Percentiles rank a stretch among this genome's conserved stretches.
Conservation (phyloP, 2,329 filamentous ascomycete species). For the Clonostachys chloroleuca region DNA sequence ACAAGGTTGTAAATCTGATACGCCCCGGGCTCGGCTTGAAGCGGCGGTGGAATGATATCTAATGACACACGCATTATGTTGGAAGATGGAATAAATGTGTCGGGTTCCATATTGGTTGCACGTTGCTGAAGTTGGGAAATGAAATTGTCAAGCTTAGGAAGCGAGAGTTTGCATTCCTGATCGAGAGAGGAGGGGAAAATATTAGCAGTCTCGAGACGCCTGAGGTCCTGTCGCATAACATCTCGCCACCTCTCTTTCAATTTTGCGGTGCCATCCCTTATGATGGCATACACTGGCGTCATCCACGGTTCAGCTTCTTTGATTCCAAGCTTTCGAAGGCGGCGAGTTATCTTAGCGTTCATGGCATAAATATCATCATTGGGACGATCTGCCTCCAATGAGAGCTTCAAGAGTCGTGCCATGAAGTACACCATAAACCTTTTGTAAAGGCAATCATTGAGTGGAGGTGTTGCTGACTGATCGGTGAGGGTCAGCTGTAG, state of each 20-base stretch:
- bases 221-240: background rate
- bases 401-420: constrained; percentile 18
- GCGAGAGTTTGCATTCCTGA: background rate
- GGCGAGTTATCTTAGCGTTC: constrained; percentile 35
- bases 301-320: constrained; percentile 3
- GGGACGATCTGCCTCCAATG: constrained; percentile 6
- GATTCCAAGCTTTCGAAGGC: constrained; percentile 30
- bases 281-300: background rate
- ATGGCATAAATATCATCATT: constrained; percentile 27
- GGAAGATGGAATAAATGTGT: background rate
- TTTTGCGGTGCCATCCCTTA: background rate
- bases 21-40: background rate
- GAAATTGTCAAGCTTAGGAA: background rate
- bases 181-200: background rate
- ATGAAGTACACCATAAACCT: constrained; percentile 42
- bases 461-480: background rate
- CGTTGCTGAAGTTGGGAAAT: no score
- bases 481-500: constrained; percentile 27
- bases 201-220: background rate
- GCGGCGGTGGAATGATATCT: no score
- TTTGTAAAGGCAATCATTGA: constrained; percentile 34
- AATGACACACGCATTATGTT: background rate
- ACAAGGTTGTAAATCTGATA: constrained; percentile 14
- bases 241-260: background rate
- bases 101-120: background rate